Conservation (phyloP, 1,284 basidiomycete species). For the Malassezia caprae region DNA sequence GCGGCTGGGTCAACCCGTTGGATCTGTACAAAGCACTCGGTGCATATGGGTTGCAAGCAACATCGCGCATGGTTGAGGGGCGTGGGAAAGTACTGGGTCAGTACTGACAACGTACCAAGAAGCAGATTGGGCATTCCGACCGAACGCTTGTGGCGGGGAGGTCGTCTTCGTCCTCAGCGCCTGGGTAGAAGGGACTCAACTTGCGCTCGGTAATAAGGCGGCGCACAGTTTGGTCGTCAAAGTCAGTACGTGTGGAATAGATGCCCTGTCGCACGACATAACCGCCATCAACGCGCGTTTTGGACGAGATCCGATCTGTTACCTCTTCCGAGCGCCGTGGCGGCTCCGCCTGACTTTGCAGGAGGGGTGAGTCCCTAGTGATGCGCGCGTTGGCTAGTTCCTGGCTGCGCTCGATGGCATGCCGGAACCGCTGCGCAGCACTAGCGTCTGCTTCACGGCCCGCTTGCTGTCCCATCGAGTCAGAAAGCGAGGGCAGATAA, state of each 20-base stretch:
- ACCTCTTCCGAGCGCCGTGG: neutral
- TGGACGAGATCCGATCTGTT: slow-evolving; percentile 16
- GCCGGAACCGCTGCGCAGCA: neutral
- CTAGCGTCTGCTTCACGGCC: slow-evolving; percentile 3
- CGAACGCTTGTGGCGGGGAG: slow-evolving; percentile 54
- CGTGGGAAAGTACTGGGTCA: slow-evolving; percentile 28
- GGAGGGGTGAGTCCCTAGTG: neutral
- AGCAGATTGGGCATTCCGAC: slow-evolving; percentile 92
- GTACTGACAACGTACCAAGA: slow-evolving; percentile 61
- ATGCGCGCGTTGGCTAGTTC: neutral
- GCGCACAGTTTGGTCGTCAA: slow-evolving; percentile 75
- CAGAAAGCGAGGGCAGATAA: neutral
- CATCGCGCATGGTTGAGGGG: slow-evolving; percentile 80
- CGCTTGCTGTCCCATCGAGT: slow-evolving; percentile 14
- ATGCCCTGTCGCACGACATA: slow-evolving; percentile 76
- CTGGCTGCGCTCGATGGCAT: neutral
- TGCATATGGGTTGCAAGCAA: slow-evolving; percentile 95
- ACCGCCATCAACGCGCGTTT: slow-evolving; percentile 54
- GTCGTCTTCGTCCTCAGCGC: slow-evolving; percentile 69
- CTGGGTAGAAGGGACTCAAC: slow-evolving; percentile 89
- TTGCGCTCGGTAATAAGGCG: slow-evolving; percentile 75
- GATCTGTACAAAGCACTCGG: slow-evolving; percentile 98
- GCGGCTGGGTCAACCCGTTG: slow-evolving; percentile 73
- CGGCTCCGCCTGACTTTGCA: neutral
- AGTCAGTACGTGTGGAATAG: slow-evolving; percentile 67